Evolutionary conservation across 805 yeast genomes (phyloP), one percentile per base, ranked within the genome.

Genomic region (Metschnikowia gelsemii): DNA sequence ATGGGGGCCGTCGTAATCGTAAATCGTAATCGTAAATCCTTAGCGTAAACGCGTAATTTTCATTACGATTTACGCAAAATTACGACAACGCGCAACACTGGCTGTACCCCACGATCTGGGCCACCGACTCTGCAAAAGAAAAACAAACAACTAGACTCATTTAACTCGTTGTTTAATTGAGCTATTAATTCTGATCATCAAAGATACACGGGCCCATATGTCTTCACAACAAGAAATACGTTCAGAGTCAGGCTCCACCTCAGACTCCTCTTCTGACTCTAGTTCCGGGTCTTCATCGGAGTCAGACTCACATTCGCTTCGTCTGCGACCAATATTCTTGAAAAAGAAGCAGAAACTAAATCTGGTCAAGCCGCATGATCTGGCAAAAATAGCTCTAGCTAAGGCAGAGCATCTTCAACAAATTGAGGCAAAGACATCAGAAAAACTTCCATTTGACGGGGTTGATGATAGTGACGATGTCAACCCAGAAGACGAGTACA

Each of bases 401-500:
- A 35, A 23, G 27, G 55, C 53, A 8, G 55, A 49, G 23, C 44
- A 40, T n/a, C 46, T 32, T 12, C 51, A 38, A 17, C 35, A 32
- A 14, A 28, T 42, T 7, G 42, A 40, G 25, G n/a, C 42, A n/a
- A 43, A 35, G 18, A 24, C 47, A 7, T 17, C 39, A 13, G 47
- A 46, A 17, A 35, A 23, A 8, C 18, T 53, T 37, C 43, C 59
- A 11, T 63, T 53, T 35, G 63, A 60, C 39, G 70, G 68, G 1
- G 53, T 62, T 0, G 85, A 81, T 49, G 89, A 82, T 51, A 75
- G 82, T 0, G 87, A 82, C 50, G 79, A 73, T 25, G 27, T 75
- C 4, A 80, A 80, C 42, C 79, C 82, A 0, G 76, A 67, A 38
- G 55, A 44, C 6, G 82, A 78, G 39, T 64, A 54, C 40, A 38